Conservation (phyloP, 805 yeast species). For the Ogataea methanolica region DNA sequence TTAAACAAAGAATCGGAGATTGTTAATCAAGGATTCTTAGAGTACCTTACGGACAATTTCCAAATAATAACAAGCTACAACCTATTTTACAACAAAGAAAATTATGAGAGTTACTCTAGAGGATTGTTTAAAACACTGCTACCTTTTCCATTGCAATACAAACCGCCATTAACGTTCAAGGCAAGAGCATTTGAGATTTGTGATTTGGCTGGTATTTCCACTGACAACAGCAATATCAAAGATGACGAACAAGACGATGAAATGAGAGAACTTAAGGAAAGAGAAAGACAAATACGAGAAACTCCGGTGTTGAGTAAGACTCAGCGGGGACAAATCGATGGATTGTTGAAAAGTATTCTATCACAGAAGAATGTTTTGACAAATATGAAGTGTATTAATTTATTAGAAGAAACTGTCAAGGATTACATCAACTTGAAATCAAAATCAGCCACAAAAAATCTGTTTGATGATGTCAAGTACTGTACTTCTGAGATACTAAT, state of each 20-base stretch:
- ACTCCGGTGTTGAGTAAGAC: slow-evolving; percentile 26
- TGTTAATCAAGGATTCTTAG: slow-evolving; percentile 40
- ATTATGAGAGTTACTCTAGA: slow-evolving; percentile 59
- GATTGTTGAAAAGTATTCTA: slow-evolving; percentile 19
- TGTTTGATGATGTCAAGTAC: slow-evolving; percentile 15
- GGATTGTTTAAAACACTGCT: slow-evolving; percentile 46
- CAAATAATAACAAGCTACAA: slow-evolving; percentile 51
- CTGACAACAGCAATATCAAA: slow-evolving; percentile 21
- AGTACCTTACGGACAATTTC: slow-evolving; percentile 38
- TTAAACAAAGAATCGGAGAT: slow-evolving; percentile 17
- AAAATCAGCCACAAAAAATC: not conserved
- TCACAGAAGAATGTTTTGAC: slow-evolving; percentile 24
- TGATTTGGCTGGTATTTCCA: slow-evolving; percentile 28
- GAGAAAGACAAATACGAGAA: slow-evolving; percentile 20
- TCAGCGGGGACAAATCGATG: slow-evolving; percentile 23
- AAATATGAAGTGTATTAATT: slow-evolving; percentile 26
- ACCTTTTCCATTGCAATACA: slow-evolving; percentile 74
- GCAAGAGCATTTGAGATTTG: slow-evolving; percentile 28
- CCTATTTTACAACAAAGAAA: slow-evolving; percentile 48
- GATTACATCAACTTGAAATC: slow-evolving; percentile 2
- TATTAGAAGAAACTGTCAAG: slow-evolving; percentile 16
- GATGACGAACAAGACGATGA: slow-evolving; percentile 24
- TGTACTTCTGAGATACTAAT: slow-evolving; percentile 35
- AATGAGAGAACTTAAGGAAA: slow-evolving; percentile 20
- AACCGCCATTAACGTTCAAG: slow-evolving; percentile 50